phyloP scores from a whole-genome alignment of 2,329 filamentous ascomycete genomes.

The Fusarium avenaceum region DNA sequence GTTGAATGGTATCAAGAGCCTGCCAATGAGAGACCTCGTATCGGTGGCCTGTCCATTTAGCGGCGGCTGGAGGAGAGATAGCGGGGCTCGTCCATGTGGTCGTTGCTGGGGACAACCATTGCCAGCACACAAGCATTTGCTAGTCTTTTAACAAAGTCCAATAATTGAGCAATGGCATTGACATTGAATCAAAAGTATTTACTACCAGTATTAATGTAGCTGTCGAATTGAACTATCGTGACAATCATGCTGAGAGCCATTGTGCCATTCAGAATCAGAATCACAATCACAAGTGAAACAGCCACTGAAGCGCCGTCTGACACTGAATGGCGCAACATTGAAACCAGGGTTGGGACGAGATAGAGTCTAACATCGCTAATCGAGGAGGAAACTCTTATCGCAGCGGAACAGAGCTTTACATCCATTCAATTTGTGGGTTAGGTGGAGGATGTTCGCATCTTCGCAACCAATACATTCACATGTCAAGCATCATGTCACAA shows the following conservation, averaged over 20 bases:
- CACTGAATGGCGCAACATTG: background rate
- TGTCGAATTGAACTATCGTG: too few relatives aligned
- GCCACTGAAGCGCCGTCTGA: background rate
- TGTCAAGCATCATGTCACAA: conserved; percentile 1
- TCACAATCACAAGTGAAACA: background rate
- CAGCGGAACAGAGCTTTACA: conserved; percentile 1
- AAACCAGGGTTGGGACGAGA: conserved; percentile 3
- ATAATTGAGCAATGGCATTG: too few relatives aligned
- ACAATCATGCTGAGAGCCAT: background rate
- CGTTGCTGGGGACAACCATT: conserved; percentile 41
- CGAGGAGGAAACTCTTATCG: conserved; percentile 13
- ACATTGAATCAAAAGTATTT: too few relatives aligned
- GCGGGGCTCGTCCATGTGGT: conserved; percentile 28
- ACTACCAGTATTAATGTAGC: too few relatives aligned
- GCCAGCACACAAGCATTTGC: conserved; percentile 1
- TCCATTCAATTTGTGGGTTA: conserved; percentile 19
- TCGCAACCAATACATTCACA: background rate
- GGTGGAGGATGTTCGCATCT: background rate
- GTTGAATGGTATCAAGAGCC: background rate
- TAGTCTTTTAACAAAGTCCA: background rate
- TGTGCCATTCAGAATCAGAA: background rate
- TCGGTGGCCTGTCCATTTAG: conserved; percentile 18
- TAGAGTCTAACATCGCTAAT: conserved; percentile 7
- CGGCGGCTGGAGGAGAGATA: conserved; percentile 30
- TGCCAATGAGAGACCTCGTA: conserved; percentile 7